Evolutionary conservation across 73 alveolate species (phyloP), one percentile per base, ranked within the genome.

Genomic region (Paramecium caudatum): DNA sequence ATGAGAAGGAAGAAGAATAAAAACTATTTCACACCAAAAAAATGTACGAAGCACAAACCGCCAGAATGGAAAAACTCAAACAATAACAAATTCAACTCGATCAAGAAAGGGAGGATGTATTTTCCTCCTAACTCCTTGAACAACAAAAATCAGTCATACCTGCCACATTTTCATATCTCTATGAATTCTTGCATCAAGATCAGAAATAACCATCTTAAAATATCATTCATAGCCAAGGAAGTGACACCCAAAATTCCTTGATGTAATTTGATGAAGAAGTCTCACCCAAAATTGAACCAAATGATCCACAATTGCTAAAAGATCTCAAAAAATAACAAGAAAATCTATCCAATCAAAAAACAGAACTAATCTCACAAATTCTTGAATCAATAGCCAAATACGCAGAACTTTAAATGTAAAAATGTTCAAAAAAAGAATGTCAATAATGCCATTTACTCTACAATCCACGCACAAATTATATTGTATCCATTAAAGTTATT

Each of bases 251-350:
- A 74, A 74, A 65, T 33, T 65, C 88, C n/a, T 74, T 74, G 43
- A 74, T 74, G 62, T 27, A 74, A 74, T 74, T 74, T 74, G 88
- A 74, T 74, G 69, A 74, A 74, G 88, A 74, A 1, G 69, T 27
- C 36, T 36, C 39, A 0, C 43, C 62, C 6, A 41, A 25, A 16
- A 74, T 74, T 16, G 47, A 41, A 23, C 55, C 49, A 19, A 74
- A 12, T 41, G 39, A 74, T 16, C 88, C 88, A 16, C 21, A 74
- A 74, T 21, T 45, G 21, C 32, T 74, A 39, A 41, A 74, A 16
- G 88, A 74, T 13, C 43, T 74, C 5, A 12, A 19, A 10, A 21
- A 36, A 37, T 36, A 74, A 23, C 16, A 30, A 41, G 39, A 74
- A 19, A 47, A 19, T 10, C 21, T 39, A 41, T 37, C n/a, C 17